Conservation (phyloP, 2,329 filamentous ascomycete genomes). For the Periconia digitata region DNA sequence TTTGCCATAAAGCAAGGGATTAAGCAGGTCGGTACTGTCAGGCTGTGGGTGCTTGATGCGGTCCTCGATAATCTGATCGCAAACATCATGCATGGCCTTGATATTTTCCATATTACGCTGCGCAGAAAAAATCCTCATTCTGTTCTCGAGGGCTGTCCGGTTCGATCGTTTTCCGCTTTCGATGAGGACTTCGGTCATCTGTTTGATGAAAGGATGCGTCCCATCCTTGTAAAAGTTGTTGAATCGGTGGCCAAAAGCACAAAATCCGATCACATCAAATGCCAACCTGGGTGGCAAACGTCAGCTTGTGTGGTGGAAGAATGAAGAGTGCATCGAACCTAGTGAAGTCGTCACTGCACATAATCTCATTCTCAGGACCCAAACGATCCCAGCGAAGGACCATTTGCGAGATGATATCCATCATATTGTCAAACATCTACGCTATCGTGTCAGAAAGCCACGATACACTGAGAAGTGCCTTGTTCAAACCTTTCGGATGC, state of each 20-base stretch:
- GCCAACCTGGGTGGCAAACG: slow-evolving; percentile 55
- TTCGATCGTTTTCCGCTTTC: slow-evolving; percentile 57
- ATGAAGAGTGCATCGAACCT: not conserved
- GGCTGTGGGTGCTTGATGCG: slow-evolving; percentile 56
- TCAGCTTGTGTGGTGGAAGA: not conserved
- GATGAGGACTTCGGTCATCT: slow-evolving; percentile 66
- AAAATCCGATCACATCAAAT: slow-evolving; percentile 71
- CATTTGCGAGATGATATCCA: slow-evolving; percentile 37
- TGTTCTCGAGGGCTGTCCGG: slow-evolving; percentile 42
- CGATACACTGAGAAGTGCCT: no score
- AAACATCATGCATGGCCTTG: slow-evolving; percentile 24
- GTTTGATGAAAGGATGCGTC: slow-evolving; percentile 69
- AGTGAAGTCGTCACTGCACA: slow-evolving; percentile 69
- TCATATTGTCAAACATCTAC: slow-evolving; percentile 18
- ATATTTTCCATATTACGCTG: slow-evolving; percentile 49
- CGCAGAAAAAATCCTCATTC: slow-evolving; percentile 45
- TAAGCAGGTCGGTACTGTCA: slow-evolving; percentile 67
- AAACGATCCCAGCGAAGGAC: slow-evolving; percentile 38
- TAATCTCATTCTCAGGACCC: slow-evolving; percentile 60
- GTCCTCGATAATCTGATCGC: slow-evolving; percentile 59
- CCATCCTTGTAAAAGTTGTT: slow-evolving; percentile 72
- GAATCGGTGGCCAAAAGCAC: slow-evolving; percentile 72
- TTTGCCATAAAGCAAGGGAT: slow-evolving; percentile 67
- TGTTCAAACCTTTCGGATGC: slow-evolving; percentile 2
- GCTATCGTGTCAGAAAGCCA: no score